These are phyloP conservation scores for Epicoccum nigrum DNA, from an alignment of 2,329 filamentous ascomycete species.

Conservation along the genomic window DNA sequence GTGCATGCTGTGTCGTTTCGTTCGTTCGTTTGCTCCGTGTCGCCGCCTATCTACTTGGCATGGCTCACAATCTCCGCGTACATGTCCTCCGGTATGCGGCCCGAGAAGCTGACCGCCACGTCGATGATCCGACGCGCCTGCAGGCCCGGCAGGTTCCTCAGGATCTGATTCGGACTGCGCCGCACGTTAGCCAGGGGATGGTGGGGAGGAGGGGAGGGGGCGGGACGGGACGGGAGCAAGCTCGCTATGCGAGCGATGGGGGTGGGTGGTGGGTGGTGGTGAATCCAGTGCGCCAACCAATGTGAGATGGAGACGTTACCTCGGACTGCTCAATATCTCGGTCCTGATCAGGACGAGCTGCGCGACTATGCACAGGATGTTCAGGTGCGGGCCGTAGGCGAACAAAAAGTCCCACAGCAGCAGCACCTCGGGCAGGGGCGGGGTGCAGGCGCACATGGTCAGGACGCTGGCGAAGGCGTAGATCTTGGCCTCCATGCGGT, in stretches of 20 bases:
- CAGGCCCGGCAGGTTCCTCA: constrained; percentile 85
- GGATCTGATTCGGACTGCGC: constrained; percentile 82
- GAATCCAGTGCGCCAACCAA: constrained; percentile 30
- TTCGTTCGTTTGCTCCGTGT: no score
- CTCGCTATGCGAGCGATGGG: no score
- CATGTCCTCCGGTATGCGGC: constrained; percentile 87
- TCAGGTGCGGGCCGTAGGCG: constrained; percentile 92
- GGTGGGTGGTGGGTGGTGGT: no score
- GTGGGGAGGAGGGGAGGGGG: no score
- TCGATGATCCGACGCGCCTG: constrained; percentile 84
- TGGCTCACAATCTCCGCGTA: constrained; percentile 90
- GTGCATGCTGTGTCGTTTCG: no score
- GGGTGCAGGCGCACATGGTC: constrained; percentile 94
- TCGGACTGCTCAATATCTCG: constrained; percentile 80
- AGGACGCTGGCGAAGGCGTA: constrained; percentile 96
- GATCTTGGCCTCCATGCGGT: constrained; percentile 88
- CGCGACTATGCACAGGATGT: constrained; percentile 94
- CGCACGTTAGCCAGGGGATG: constrained; percentile 1
- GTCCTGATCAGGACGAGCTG: constrained; percentile 89
- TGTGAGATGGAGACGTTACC: no score
- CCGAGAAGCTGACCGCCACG: constrained; percentile 82
- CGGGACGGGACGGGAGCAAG: no score
- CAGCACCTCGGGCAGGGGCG: constrained; percentile 89
- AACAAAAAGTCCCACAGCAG: constrained; percentile 97
- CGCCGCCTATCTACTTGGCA: constrained; percentile 64